Base-by-base conservation (phyloP, 23 red algal species). In the Cyanidium caldarium region DNA sequence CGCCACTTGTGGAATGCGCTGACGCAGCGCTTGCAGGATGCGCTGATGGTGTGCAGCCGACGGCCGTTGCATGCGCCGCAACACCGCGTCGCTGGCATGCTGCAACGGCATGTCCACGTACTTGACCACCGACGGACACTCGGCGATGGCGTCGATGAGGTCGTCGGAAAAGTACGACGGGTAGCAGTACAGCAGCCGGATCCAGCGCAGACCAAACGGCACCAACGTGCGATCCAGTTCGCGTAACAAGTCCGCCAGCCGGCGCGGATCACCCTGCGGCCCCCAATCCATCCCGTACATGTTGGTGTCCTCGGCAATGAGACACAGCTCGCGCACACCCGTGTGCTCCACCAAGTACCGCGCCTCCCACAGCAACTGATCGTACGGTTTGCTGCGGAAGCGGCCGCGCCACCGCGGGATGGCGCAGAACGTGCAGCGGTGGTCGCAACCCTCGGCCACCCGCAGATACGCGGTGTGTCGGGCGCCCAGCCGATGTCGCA, bases 71-170 rank as follows among this genome's bases (percentile, higher is more conserved):
- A 95, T 95, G 40, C 70, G 72, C 28, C 46, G 42, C 20, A 95
- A 46, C 35, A 95, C 70, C 16, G 38, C 46, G 46, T 95, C 84
- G 44, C 68, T 77, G 33, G 85, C 85, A 43, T 95, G 90, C 68
- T 95, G 90, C 21, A 95, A 45, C 12, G 90, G 90, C 42, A 95
- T 95, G 43, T 95, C 90, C n/a, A 95, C 83, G 40, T 87, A 95
- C 43, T 79, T 83, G 40, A 81, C 80, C 1, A 95, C 90, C 41
- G 82, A 40, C 39, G 77, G 68, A 26, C 80, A 67, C 5, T 87
- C 40, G 28, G 83, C 83, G 44, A 95, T 88, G 36, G 90, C 83
- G 15, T 46, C 43, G 33, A 95, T 76, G 39, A 95, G 77, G 42
- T 72, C 90, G 15, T 87, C 69, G 1, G 90, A 80, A 75, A 88